Evolutionary conservation across 2,329 filamentous ascomycete species (phyloP), one percentile per base, ranked within the genome.

Genomic region (Colletotrichum graminicola): DNA sequence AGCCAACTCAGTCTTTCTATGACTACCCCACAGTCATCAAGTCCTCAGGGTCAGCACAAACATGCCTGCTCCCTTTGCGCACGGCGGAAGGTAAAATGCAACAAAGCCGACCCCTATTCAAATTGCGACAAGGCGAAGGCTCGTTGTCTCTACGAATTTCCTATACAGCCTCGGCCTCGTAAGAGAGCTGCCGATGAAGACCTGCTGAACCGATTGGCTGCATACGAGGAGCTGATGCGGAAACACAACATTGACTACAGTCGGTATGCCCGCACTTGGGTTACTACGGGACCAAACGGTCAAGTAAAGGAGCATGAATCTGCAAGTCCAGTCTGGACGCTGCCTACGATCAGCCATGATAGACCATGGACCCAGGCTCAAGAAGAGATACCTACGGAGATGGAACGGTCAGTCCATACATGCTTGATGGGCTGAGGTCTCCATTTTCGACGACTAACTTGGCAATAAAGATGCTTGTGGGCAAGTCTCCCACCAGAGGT

Each of bases 61-160:
- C 57, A 54, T 43, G 66, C 78, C 45, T 84, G 82, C 70, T 72
- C 81, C 55, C 73, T 77, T 2, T 84, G 82, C 70, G 77, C 81
- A 49, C 79, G 79, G 34, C 77, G 82, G 29, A 84, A 84, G 71
- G 79, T 84, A 65, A 84, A 80, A 62, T 86, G 84, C 72, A 80
- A 86, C 72, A 79, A 80, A 54, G 72, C 72, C 18, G 75, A 77
- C 1, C 83, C 83, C 0, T 86, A 84, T 66, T 81, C 81, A 10
- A 86, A 85, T 71, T 86, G 84, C 64, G 67, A 76, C 49, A 85
- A 82, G 70, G 77, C 82, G 2, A 67, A 76, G 11, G 63, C 67
- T 1, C 62, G 75, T 54, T 81, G 79, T 36, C 43, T 69, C 0
- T 80, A 79, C 23, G 72, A 76, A 11, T 62, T 73, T 0, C 75